Conservation (phyloP, 2,329 filamentous ascomycete species). For the Aureobasidium sp. region DNA sequence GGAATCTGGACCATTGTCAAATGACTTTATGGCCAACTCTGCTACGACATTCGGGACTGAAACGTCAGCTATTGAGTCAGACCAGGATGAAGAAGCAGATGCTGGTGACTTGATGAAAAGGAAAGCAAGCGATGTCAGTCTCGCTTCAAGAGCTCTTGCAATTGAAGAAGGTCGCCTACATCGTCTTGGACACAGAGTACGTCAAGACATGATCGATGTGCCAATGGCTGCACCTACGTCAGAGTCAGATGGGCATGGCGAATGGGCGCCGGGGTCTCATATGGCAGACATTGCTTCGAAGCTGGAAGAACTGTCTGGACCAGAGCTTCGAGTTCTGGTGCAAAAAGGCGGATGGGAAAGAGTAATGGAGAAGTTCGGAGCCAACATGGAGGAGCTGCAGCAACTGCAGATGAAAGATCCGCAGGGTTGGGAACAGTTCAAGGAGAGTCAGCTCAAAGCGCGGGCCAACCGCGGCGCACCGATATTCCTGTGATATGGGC, state of each 20-base stretch:
- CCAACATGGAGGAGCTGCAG: slow-evolving; percentile 59
- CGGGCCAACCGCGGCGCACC: slow-evolving; percentile 18
- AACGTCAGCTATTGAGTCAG: slow-evolving; percentile 16
- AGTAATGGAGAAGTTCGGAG: slow-evolving; percentile 53
- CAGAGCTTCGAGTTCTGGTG: slow-evolving; percentile 54
- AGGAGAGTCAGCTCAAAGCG: slow-evolving; percentile 27
- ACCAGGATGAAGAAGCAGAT: slow-evolving; percentile 24
- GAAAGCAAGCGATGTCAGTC: slow-evolving; percentile 57
- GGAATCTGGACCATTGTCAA: neutral
- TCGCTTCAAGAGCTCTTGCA: slow-evolving; percentile 55
- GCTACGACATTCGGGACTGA: slow-evolving; percentile 16
- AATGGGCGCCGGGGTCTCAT: slow-evolving; percentile 11
- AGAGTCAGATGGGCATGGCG: slow-evolving; percentile 22
- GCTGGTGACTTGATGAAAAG: slow-evolving; percentile 36
- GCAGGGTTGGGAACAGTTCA: slow-evolving; percentile 26
- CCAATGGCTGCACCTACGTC: slow-evolving; percentile 14
- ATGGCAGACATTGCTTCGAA: slow-evolving; percentile 30
- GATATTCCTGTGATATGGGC: neutral
- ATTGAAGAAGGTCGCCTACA: slow-evolving; percentile 64
- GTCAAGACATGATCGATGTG: slow-evolving; percentile 52
- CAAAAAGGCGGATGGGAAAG: slow-evolving; percentile 51
- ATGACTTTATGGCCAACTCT: slow-evolving; percentile 3
- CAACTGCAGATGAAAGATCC: slow-evolving; percentile 42
- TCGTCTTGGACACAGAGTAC: slow-evolving; percentile 57
- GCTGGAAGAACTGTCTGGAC: slow-evolving; percentile 46